Percentiles rank a stretch among this genome's conserved stretches.
These are phyloP conservation scores for Diaporthe australafricana DNA, from an alignment of 2,329 filamentous ascomycete species.

Conservation along the genomic window DNA sequence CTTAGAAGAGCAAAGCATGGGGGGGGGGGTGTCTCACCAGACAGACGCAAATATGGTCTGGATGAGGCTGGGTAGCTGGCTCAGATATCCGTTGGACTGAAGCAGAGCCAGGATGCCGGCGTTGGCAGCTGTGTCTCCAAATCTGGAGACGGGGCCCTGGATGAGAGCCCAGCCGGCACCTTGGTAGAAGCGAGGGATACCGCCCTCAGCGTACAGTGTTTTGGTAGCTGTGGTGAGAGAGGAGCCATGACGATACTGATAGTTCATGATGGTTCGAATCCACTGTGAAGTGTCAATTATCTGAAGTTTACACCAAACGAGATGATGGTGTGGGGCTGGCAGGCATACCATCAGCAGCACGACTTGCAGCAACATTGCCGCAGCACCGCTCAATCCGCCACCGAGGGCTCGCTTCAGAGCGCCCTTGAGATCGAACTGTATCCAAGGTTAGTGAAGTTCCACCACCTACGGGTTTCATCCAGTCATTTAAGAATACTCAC, in stretches of 20 bases:
- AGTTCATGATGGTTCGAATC: slow-evolving; percentile 63
- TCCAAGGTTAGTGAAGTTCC: neutral
- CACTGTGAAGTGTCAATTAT: slow-evolving; percentile 47
- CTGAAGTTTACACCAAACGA: neutral
- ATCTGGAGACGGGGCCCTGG: slow-evolving; percentile 58
- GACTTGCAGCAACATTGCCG: slow-evolving; percentile 61
- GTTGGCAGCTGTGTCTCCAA: slow-evolving; percentile 62
- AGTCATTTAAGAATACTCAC: slow-evolving; percentile 42
- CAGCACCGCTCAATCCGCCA: slow-evolving; percentile 59
- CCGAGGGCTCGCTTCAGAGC: slow-evolving; percentile 58
- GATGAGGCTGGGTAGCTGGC: slow-evolving; percentile 53
- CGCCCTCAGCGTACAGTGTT: slow-evolving; percentile 56
- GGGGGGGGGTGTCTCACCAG: slow-evolving; percentile 44
- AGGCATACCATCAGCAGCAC: slow-evolving; percentile 56
- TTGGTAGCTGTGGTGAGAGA: slow-evolving; percentile 53
- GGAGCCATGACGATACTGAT: slow-evolving; percentile 60
- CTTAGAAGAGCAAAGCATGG: neutral
- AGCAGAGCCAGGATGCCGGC: slow-evolving; percentile 61
- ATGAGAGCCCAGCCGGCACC: slow-evolving; percentile 57
- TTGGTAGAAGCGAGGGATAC: slow-evolving; percentile 57
- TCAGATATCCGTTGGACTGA: slow-evolving; percentile 58
- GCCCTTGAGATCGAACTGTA: slow-evolving; percentile 56
- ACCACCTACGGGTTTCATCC: fast-evolving
- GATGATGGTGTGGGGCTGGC: neutral
- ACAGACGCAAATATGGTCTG: slow-evolving; percentile 61